Evolutionary conservation across 345 rosid species (phyloP).

Genomic region (Chamaenerion angustifolium): DNA sequence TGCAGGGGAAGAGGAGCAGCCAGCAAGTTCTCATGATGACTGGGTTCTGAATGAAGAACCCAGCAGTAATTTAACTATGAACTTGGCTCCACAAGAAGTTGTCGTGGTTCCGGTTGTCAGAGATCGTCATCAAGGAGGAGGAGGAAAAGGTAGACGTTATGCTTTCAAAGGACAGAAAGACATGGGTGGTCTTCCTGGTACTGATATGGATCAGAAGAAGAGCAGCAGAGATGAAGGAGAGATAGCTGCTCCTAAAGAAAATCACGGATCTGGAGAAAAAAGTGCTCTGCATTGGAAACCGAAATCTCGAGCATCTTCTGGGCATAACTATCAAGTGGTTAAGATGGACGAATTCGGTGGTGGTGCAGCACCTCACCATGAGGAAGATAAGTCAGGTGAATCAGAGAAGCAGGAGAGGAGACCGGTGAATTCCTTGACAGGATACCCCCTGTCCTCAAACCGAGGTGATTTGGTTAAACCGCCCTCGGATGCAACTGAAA

Average conservation of each 20-base stretch:
- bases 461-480: slow-evolving; percentile 9
- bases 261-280: slow-evolving; percentile 36
- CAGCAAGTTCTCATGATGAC: slow-evolving; percentile 25
- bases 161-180: slow-evolving; percentile 42
- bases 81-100: slow-evolving; percentile 12
- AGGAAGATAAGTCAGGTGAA: too few species aligned
- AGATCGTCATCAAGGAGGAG: slow-evolving; percentile 29
- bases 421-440: slow-evolving; percentile 18
- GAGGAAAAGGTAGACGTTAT: slow-evolving; percentile 42
- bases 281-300: slow-evolving; percentile 65
- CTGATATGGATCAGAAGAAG: slow-evolving; percentile 31
- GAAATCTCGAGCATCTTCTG: slow-evolving; percentile 29
- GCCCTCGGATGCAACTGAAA: slow-evolving; percentile 13
- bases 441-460: slow-evolving; percentile 20
- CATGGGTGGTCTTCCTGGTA: slow-evolving; percentile 26
- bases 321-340: slow-evolving; percentile 19
- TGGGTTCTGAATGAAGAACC: slow-evolving; percentile 39
- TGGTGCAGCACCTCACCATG: too few species aligned
- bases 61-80: slow-evolving; percentile 23
- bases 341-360: slow-evolving; percentile 13
- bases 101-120: slow-evolving; percentile 20
- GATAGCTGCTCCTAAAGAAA: slow-evolving; percentile 37
- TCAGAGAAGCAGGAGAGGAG: slow-evolving; percentile 29
- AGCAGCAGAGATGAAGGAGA: slow-evolving; percentile 9
- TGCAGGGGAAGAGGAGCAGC: slow-evolving; percentile 23